Conservation (phyloP, 768 basidiomycete genomes). For the Kwoniella heveanensis region DNA sequence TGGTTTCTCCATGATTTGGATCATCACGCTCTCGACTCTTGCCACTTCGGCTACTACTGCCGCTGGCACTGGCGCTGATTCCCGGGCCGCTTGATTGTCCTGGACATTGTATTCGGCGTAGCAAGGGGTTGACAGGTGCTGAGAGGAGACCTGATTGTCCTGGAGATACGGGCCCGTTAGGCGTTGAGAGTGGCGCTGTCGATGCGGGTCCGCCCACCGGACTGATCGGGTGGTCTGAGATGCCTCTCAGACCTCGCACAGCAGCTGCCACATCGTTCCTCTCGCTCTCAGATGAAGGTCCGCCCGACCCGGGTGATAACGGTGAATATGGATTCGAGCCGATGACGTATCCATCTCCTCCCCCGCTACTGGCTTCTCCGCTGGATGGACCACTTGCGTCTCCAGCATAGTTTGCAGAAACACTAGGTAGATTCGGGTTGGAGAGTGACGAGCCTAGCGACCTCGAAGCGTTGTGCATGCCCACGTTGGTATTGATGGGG, state of each 20-base stretch:
- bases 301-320: background rate
- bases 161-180: background rate
- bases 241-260: slow-evolving; percentile 18
- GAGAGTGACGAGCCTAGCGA: slow-evolving; percentile 12
- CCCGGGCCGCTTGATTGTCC: background rate
- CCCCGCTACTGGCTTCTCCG: background rate
- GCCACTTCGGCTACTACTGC: background rate
- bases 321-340: background rate
- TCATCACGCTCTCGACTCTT: slow-evolving; percentile 2
- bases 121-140: background rate
- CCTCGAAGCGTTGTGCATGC: slow-evolving; percentile 14
- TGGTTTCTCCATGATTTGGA: slow-evolving; percentile 18
- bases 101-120: slow-evolving; percentile 1
- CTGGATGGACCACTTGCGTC: background rate
- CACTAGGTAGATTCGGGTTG: slow-evolving; percentile 1
- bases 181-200: background rate
- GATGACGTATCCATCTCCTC: background rate
- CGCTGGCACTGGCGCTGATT: background rate
- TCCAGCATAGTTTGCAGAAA: background rate
- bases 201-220: too few relatives aligned
- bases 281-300: background rate
- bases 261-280: slow-evolving; percentile 27
- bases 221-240: background rate
- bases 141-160: background rate
- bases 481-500: slow-evolving; percentile 15